Percentiles rank a stretch among this genome's conserved stretches.
These are phyloP conservation scores for Myxozyma udenii DNA, from an alignment of 805 yeast genomes.

Conservation along the genomic window DNA sequence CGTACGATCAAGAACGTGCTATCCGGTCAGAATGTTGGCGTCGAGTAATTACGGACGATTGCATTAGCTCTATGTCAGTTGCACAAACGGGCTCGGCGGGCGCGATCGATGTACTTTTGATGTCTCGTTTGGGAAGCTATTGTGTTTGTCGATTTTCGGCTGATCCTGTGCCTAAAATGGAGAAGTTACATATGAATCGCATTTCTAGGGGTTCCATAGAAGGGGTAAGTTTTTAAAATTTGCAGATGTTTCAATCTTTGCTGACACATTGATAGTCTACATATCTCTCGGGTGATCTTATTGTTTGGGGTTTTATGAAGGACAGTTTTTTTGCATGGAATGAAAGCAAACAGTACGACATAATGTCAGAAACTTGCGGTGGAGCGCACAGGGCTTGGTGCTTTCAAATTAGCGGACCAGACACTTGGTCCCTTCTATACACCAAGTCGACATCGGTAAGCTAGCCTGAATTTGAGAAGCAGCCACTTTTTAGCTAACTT, in stretches of 20 bases:
- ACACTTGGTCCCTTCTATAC: slow-evolving; percentile 50
- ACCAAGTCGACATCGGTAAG: slow-evolving; percentile 47
- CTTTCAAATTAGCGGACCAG: slow-evolving; percentile 37
- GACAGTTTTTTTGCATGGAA: slow-evolving; percentile 77
- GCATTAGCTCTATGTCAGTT: slow-evolving; percentile 8
- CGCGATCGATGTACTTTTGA: slow-evolving; percentile 11
- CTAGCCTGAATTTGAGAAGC: no score
- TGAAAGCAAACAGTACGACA: slow-evolving; percentile 69
- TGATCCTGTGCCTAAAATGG: slow-evolving; percentile 8
- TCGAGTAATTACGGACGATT: slow-evolving; percentile 27
- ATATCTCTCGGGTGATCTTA: slow-evolving; percentile 43
- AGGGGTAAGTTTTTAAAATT: slow-evolving; percentile 44
- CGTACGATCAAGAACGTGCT: no score
- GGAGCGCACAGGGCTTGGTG: slow-evolving; percentile 90
- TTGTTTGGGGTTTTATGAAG: slow-evolving; percentile 80
- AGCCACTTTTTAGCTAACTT: background rate
- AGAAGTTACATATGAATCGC: slow-evolving; percentile 54
- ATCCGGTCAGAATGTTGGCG: no score
- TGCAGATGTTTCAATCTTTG: background rate
- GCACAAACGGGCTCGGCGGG: background rate
- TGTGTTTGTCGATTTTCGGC: slow-evolving; percentile 8
- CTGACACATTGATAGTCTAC: slow-evolving; percentile 31
- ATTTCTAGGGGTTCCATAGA: slow-evolving; percentile 76
- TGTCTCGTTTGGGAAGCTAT: slow-evolving; percentile 23
- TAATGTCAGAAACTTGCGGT: slow-evolving; percentile 73